Evolutionary conservation across 441 rosid genomes (phyloP), one percentile per base, ranked within the genome.

Genomic region (Pelargonium australe): DNA sequence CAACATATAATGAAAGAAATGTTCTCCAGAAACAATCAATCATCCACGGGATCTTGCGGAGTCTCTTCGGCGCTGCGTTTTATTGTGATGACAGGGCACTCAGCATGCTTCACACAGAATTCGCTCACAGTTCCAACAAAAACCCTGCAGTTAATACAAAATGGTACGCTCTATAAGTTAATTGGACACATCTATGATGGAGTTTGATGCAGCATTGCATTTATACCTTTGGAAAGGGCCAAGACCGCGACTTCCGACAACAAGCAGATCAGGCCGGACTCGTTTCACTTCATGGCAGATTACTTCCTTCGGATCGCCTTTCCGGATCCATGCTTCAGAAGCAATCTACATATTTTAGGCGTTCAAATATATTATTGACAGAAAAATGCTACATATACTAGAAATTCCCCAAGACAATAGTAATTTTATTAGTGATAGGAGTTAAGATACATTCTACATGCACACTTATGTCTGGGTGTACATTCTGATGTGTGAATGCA

Each of bases 61-160:
- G 86, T 74, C 80, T 94, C 91, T 43, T 86, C 92, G 45, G 88
- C 86, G 1, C 75, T 80, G 68, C 98, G 96, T 77, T 91, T 94
- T 83, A 94, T 94, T 13, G 82, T 78, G 71, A 94, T 73, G 17
- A 88, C 94, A 8, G 99, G 99, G 76, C 96, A 89, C 69, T 91
- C 96, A 0, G 96, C 96, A 77, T 94, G 97, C 90, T 94, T 94
- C 79, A 81, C 90, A 43, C 96, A 89, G 51, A 94, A 91, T 67
- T 94, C 99, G 65, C 99, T 94, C 73, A 94, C 97, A 0, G 95
- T 91, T 55, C 99, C 96, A 49, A 91, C 94, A 77, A 94, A 91
- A 17, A 94, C 96, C 85, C 99, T 91, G 89, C 80, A 69, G 14
- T 16, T 16, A 2, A 41, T 66, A 25, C 12, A 64, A 6, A 10